Evolutionary conservation across 2,329 filamentous ascomycete genomes (phyloP).

Genomic region (Fusarium sp.): DNA sequence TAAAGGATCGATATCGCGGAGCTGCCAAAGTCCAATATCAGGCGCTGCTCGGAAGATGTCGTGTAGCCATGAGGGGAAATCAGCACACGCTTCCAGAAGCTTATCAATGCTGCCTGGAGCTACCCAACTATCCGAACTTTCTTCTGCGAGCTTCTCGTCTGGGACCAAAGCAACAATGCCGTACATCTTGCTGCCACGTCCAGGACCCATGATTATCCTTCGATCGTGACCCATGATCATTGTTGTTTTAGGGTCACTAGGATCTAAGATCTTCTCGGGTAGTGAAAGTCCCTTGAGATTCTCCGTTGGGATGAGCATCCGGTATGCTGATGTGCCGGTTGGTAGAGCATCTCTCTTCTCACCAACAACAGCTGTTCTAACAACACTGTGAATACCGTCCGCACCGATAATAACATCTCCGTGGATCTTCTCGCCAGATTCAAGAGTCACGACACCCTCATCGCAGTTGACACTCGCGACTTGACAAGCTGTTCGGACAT

Average conservation of each 20-base stretch:
- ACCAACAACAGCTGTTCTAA: conserved; percentile 34
- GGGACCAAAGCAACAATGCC: conserved; percentile 40
- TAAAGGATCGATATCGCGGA: conserved; percentile 20
- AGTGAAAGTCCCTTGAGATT: conserved; percentile 20
- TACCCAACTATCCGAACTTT: conserved; percentile 41
- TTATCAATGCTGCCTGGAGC: conserved; percentile 38
- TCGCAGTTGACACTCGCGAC: conserved; percentile 33
- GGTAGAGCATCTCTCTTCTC: conserved; percentile 31
- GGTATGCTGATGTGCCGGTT: conserved; percentile 40
- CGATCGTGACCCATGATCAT: conserved; percentile 44
- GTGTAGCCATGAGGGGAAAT: conserved; percentile 18
- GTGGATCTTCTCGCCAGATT: conserved; percentile 26
- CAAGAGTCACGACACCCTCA: conserved; percentile 31
- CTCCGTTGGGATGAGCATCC: conserved; percentile 40
- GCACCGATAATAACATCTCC: conserved; percentile 41
- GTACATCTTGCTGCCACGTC: conserved; percentile 34
- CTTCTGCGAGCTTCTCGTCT: conserved; percentile 35
- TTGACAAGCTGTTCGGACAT: conserved; percentile 33
- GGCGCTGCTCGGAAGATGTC: conserved; percentile 9
- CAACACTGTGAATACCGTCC: conserved; percentile 42
- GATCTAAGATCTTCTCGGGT: conserved; percentile 24
- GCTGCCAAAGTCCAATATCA: conserved; percentile 19
- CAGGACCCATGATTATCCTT: conserved; percentile 42
- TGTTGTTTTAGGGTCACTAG: conserved; percentile 25
- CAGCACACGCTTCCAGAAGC: conserved; percentile 32